A percentile compares a stretch with the other conserved stretches of the same genome.
phyloP scores from a whole-genome alignment of 441 rosid genomes.

The Viola pubescens region DNA sequence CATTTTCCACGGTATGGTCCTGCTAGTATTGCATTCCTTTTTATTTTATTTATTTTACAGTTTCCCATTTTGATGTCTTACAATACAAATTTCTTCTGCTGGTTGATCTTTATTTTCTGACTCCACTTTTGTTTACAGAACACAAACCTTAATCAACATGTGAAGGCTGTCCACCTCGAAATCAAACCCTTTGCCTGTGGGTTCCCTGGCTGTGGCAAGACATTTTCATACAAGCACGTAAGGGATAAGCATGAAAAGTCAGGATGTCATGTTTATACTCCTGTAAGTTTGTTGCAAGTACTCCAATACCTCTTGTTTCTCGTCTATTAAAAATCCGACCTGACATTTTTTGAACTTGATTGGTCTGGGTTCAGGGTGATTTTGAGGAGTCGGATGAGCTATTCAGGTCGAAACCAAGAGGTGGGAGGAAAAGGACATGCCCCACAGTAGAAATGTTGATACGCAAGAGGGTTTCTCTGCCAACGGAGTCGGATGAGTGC shows the following conservation, averaged over 20 bases:
- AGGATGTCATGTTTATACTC: slow-evolving; percentile 42
- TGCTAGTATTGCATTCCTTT: too few relatives aligned
- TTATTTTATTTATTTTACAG: too few relatives aligned
- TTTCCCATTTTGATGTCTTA: too few relatives aligned
- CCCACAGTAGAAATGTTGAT: slow-evolving; percentile 50
- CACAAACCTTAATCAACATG: slow-evolving; percentile 59
- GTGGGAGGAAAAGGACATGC: slow-evolving; percentile 67
- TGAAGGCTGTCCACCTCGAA: slow-evolving; percentile 60
- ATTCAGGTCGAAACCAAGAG: slow-evolving; percentile 65
- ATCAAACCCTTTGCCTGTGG: slow-evolving; percentile 50
- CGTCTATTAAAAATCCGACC: neutral
- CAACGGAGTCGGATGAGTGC: neutral
- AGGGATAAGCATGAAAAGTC: slow-evolving; percentile 75
- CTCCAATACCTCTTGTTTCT: too few relatives aligned
- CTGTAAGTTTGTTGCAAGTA: slow-evolving; percentile 34
- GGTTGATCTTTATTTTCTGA: neutral
- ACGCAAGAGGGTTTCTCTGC: slow-evolving; percentile 55
- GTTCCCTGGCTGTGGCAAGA: slow-evolving; percentile 55
- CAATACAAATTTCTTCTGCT: neutral
- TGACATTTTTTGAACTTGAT: slow-evolving; percentile 3
- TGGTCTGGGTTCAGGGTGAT: slow-evolving; percentile 54
- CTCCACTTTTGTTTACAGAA: slow-evolving; percentile 30
- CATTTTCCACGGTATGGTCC: slow-evolving; percentile 52
- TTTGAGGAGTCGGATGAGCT: slow-evolving; percentile 57
- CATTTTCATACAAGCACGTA: slow-evolving; percentile 73